phyloP scores from a whole-genome alignment of 2,329 filamentous ascomycete genomes.

The Fusarium sp. region DNA sequence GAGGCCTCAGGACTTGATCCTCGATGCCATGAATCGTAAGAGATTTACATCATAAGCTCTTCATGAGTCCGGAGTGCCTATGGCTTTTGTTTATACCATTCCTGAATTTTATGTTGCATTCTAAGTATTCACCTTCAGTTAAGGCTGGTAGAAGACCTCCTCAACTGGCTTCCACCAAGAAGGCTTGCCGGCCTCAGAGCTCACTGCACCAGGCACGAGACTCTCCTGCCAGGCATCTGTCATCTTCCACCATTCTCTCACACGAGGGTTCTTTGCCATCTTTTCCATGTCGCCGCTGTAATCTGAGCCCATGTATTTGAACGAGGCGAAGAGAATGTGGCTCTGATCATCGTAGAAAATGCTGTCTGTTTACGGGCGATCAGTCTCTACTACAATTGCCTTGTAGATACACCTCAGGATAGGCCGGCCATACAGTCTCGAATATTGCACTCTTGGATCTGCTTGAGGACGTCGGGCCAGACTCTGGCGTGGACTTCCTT shows the following conservation, averaged over 20 bases:
- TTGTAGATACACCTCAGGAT: neutral
- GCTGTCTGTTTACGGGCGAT: constrained; percentile 65
- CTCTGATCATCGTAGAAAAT: constrained; percentile 74
- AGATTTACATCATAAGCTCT: neutral
- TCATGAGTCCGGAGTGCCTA: neutral
- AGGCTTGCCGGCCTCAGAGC: constrained; percentile 67
- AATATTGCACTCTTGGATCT: constrained; percentile 80
- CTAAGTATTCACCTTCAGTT: constrained; percentile 31
- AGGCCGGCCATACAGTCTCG: constrained; percentile 66
- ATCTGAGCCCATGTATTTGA: constrained; percentile 81
- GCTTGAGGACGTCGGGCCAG: constrained; percentile 80
- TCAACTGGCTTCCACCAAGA: constrained; percentile 75
- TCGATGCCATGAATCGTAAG: constrained; percentile 30
- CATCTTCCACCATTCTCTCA: constrained; percentile 83
- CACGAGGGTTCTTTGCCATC: constrained; percentile 77
- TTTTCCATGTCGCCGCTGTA: constrained; percentile 79
- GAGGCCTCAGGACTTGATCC: constrained; percentile 26
- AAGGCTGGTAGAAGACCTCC: constrained; percentile 73
- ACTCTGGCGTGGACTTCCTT: constrained; percentile 77
- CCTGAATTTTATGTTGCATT: neutral
- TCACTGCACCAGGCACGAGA: constrained; percentile 66
- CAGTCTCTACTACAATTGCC: neutral
- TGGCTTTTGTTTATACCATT: neutral
- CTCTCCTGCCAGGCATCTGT: constrained; percentile 79
- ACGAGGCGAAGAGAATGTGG: constrained; percentile 75